phyloP scores from a whole-genome alignment of 176 grass and related monocot genomes.

The Cenchrus fungigraminus region DNA sequence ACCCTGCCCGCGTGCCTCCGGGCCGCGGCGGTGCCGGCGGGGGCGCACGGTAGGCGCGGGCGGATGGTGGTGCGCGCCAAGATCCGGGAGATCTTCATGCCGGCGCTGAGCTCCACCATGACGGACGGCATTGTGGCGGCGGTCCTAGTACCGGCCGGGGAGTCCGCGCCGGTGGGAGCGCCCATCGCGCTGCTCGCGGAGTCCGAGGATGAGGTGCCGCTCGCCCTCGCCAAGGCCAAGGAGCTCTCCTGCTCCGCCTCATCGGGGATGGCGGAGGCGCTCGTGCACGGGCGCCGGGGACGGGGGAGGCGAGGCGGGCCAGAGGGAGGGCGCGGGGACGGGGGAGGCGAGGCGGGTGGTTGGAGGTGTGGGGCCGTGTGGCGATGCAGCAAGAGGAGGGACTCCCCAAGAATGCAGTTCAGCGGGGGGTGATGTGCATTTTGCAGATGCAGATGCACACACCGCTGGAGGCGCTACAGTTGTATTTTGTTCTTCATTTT shows the following conservation, averaged over 20 bases:
- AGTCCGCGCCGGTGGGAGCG: conserved; percentile 77
- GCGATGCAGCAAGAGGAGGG: no score
- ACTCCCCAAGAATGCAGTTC: no score
- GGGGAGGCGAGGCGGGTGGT: no score
- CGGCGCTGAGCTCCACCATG: conserved; percentile 97
- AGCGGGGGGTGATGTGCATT: no score
- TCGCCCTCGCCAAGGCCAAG: conserved; percentile 67
- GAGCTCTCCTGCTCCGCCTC: conserved; percentile 30
- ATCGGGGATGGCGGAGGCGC: no score
- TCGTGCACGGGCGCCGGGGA: no score
- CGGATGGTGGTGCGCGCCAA: conserved; percentile 74
- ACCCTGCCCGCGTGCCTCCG: conserved; percentile 33
- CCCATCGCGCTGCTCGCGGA: conserved; percentile 95
- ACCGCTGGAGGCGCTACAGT: no score
- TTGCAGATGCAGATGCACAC: no score
- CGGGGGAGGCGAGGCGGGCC: no score
- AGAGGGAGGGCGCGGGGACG: no score
- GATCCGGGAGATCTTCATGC: conserved; percentile 99
- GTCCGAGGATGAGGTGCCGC: conserved; percentile 81
- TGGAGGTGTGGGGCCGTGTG: no score
- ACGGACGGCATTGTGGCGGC: conserved; percentile 92
- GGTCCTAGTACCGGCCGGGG: conserved; percentile 78
- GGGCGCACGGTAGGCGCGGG: neutral
- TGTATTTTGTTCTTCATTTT: no score
- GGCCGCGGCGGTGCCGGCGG: neutral